Conservation (phyloP, 176 grass and related monocot species). For the Bolboschoenus planiculmis region DNA sequence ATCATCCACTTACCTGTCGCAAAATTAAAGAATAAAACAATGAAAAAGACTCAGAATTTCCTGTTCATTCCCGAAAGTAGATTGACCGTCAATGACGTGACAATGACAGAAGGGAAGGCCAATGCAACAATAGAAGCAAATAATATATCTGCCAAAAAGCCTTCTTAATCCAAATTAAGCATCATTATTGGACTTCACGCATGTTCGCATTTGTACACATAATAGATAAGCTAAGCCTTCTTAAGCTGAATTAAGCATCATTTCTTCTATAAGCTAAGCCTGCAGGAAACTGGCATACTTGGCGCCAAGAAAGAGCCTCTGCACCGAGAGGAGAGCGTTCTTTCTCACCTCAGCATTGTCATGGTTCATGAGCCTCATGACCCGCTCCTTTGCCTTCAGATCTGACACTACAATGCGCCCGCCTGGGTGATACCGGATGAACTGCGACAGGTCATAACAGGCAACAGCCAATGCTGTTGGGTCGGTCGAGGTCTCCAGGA, state of each 20-base stretch:
- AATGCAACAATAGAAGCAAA: not conserved
- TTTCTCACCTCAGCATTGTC: slow-evolving; percentile 83
- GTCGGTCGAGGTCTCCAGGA: slow-evolving; percentile 70
- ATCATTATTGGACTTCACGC: not conserved
- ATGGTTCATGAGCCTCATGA: slow-evolving; percentile 94
- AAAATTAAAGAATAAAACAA: not conserved
- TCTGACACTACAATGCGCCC: slow-evolving; percentile 60
- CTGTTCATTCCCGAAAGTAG: not conserved
- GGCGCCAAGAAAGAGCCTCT: slow-evolving; percentile 95
- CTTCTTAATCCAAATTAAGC: not conserved
- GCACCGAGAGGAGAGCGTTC: slow-evolving; percentile 66
- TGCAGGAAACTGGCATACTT: slow-evolving; percentile 92
- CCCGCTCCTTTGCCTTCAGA: slow-evolving; percentile 85
- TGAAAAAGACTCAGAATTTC: not conserved
- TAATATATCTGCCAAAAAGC: not conserved
- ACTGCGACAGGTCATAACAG: slow-evolving; percentile 92
- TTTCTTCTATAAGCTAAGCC: too few relatives aligned
- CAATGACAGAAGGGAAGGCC: not conserved
- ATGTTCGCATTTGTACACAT: not conserved
- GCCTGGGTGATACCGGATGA: slow-evolving; percentile 85
- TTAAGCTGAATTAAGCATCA: too few relatives aligned
- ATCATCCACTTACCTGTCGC: not conserved
- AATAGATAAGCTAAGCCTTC: not conserved
- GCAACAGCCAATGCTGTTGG: slow-evolving; percentile 77
- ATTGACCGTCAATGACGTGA: not conserved